Evolutionary conservation across 2,329 filamentous ascomycete species (phyloP).

Genomic region (Ambrosiella xylebori): DNA sequence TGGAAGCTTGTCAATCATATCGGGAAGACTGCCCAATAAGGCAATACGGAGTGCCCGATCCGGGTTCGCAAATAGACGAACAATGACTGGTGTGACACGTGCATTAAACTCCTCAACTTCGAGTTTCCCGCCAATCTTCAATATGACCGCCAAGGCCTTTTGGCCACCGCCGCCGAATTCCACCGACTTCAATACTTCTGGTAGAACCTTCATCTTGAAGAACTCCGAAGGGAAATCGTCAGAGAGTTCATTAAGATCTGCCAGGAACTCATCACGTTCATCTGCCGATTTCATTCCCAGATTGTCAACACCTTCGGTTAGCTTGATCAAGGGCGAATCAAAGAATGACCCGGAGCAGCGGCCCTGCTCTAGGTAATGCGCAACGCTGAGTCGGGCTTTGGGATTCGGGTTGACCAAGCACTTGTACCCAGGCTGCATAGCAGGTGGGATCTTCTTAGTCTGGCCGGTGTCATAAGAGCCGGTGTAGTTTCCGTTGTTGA

Average conservation of each 20-base stretch:
- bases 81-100: slow-evolving; percentile 67
- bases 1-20: slow-evolving; percentile 80
- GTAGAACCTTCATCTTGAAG: slow-evolving; percentile 91
- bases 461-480: slow-evolving; percentile 67
- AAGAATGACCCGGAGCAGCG: slow-evolving; percentile 72
- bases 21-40: slow-evolving; percentile 68
- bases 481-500: slow-evolving; percentile 60
- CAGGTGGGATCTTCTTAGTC: slow-evolving; percentile 69
- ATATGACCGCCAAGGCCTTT: slow-evolving; percentile 71
- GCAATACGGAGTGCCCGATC: slow-evolving; percentile 86
- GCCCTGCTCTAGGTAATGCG: slow-evolving; percentile 80
- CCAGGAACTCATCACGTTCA: slow-evolving; percentile 71
- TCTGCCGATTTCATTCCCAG: slow-evolving; percentile 71
- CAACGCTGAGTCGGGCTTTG: slow-evolving; percentile 69
- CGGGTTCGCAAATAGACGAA: slow-evolving; percentile 76
- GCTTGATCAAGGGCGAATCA: slow-evolving; percentile 75
- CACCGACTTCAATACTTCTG: slow-evolving; percentile 93
- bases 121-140: slow-evolving; percentile 81
- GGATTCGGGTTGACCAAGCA: slow-evolving; percentile 76
- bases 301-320: slow-evolving; percentile 86
- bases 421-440: slow-evolving; percentile 84
- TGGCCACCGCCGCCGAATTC: slow-evolving; percentile 93
- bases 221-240: slow-evolving; percentile 97
- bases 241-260: slow-evolving; percentile 65
- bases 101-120: slow-evolving; percentile 77